Evolutionary conservation across 2,329 filamentous ascomycete species (phyloP), one percentile per base, ranked within the genome.

Genomic region (Fusarium aywerte): DNA sequence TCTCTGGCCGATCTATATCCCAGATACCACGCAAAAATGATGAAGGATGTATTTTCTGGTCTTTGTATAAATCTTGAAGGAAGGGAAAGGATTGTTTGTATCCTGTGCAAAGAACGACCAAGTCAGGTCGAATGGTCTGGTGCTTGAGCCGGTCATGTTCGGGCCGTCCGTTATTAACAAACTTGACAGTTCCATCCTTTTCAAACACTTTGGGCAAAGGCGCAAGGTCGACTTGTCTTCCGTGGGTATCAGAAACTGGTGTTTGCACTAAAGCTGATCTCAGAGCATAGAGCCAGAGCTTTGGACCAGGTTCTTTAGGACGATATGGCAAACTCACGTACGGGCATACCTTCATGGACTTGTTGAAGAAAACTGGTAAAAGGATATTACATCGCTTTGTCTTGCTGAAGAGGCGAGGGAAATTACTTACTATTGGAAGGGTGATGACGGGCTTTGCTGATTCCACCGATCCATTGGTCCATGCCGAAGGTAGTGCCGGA

Each of bases 321-420:
- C 44, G 44, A 9, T 56, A 56, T 2, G 53, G 45, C 0, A 40
- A 18, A 4, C 29, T 56, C 7, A 56, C 4, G 13, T 56, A 56
- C 1, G 44, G 53, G 3, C 53, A 56, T 1, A 56, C 29, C 21
- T 56, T 56, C 45, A 23, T 56, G 2, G 29, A 56, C 11, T 52
- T 56, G 4, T 56, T 56, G n/a, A 56, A 51, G 11, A 56, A 56
- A 2, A 51, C 53, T 56, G n/a, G n/a, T n/a, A n/a, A n/a, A n/a
- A n/a, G n/a, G n/a, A n/a, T n/a, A n/a, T n/a, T n/a, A n/a, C n/a
- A n/a, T n/a, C n/a, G n/a, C n/a, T n/a, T n/a, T n/a, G 11, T 3
- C 1, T 4, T 4, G 8, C 16, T n/a, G 10, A 23, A 8, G 16
- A 3, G 11, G 5, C n/a, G 9, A 21, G 3, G 15, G 13, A 5